These are phyloP conservation scores for Fusarium sp. DNA, from an alignment of 2,329 filamentous ascomycete species.

Conservation along the genomic window DNA sequence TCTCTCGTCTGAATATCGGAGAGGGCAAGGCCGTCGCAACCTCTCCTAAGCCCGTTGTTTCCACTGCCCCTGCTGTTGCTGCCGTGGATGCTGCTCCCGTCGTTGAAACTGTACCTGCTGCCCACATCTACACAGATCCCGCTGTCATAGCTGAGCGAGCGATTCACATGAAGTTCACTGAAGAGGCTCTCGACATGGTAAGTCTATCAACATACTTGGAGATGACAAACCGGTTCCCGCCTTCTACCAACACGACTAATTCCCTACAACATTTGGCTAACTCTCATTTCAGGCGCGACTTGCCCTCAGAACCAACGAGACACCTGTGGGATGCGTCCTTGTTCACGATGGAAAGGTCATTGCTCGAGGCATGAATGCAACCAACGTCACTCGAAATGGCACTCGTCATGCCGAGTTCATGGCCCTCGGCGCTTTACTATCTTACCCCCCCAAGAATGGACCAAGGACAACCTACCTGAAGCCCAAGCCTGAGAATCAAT, in stretches of 20 bases:
- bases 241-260: not conserved
- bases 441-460: conserved; percentile 51
- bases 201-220: conserved; percentile 38
- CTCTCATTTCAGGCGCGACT: conserved; percentile 75
- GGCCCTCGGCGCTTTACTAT: conserved; percentile 73
- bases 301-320: conserved; percentile 88
- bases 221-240: not conserved
- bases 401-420: conserved; percentile 97
- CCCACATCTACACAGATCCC: conserved; percentile 43
- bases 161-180: conserved; percentile 73
- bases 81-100: not conserved
- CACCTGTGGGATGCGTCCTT: conserved; percentile 95
- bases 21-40: not conserved
- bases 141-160: conserved; percentile 49
- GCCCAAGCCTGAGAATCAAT: conserved; percentile 47
- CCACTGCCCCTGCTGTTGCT: not conserved
- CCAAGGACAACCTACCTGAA: conserved; percentile 50
- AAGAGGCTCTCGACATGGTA: conserved; percentile 89
- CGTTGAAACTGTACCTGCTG: not conserved
- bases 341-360: conserved; percentile 84
- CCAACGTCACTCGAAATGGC: conserved; percentile 89
- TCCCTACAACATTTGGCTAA: not conserved
- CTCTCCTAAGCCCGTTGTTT: not conserved
- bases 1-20: conserved; percentile 39
- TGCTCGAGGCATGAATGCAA: conserved; percentile 95